A percentile compares a stretch with the other conserved stretches of the same genome.
Evolutionary conservation across 352 stramenopile species (phyloP).

Genomic region (Pythium brachiatum): DNA sequence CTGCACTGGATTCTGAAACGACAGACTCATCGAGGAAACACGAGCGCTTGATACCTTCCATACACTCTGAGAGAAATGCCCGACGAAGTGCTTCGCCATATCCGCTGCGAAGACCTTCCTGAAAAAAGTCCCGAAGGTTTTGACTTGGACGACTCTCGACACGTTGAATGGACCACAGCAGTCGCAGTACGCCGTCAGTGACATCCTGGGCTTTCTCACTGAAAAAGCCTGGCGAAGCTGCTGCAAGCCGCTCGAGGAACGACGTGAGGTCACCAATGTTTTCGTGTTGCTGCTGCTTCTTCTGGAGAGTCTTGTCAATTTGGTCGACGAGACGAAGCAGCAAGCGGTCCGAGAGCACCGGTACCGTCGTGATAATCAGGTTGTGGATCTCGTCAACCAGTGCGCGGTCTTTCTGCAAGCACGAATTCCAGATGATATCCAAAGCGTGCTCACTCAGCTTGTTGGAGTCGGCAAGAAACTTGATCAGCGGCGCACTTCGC

Average conservation of each 20-base stretch:
- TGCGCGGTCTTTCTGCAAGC: constrained; percentile 81
- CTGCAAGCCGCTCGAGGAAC: constrained; percentile 78
- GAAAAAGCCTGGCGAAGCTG: constrained; percentile 64
- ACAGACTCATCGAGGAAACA: constrained; percentile 40
- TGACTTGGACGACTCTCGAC: constrained; percentile 54
- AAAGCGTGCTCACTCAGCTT: constrained; percentile 60
- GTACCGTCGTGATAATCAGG: constrained; percentile 69
- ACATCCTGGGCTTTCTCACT: constrained; percentile 63
- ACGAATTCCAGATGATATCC: constrained; percentile 80
- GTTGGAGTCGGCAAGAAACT: constrained; percentile 81
- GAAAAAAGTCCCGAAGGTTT: constrained; percentile 76
- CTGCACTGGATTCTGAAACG: constrained; percentile 16
- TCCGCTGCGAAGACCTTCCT: constrained; percentile 73
- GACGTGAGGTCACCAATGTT: constrained; percentile 64
- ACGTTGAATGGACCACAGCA: constrained; percentile 86
- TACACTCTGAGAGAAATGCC: constrained; percentile 67
- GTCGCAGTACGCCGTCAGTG: constrained; percentile 60
- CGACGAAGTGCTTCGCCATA: constrained; percentile 66
- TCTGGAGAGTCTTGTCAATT: constrained; percentile 54
- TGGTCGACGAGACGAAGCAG: constrained; percentile 69
- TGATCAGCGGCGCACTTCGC: constrained; percentile 75
- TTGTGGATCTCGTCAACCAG: constrained; percentile 84
- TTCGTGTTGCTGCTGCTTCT: constrained; percentile 53
- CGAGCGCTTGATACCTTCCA: constrained; percentile 76
- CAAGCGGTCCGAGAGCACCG: constrained; percentile 70